phyloP scores from a whole-genome alignment of 192 early-diverging fungal species.

The Geranomyces variabilis region DNA sequence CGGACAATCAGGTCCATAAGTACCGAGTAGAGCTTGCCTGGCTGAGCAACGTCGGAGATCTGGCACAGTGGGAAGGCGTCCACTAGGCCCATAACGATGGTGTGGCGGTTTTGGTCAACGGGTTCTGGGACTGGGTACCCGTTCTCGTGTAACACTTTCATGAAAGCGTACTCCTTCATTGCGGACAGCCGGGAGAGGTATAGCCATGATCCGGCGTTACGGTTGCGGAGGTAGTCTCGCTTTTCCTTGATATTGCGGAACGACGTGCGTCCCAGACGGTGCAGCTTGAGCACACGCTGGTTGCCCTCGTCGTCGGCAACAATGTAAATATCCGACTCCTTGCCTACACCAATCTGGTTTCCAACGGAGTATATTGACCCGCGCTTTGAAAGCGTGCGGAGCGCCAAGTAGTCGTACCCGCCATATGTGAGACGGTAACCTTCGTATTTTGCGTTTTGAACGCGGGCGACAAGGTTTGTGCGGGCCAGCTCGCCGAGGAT shows the following conservation, averaged over 20 bases:
- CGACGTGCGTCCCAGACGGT: conserved; percentile 90
- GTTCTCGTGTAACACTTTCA: conserved; percentile 94
- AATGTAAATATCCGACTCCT: conserved; percentile 98
- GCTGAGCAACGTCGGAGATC: conserved; percentile 80
- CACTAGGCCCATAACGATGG: conserved; percentile 94
- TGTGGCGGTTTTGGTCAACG: conserved; percentile 91
- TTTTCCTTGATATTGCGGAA: conserved; percentile 98
- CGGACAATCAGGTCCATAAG: conserved; percentile 97
- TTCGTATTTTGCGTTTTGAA: conserved; percentile 84
- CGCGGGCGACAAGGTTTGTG: conserved; percentile 86
- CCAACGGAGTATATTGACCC: conserved; percentile 91
- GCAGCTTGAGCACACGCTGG: conserved; percentile 94
- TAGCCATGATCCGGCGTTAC: conserved; percentile 97
- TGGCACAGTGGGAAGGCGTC: conserved; percentile 95
- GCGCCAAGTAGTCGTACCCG: conserved; percentile 98
- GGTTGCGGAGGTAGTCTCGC: conserved; percentile 93
- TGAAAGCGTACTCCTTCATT: conserved; percentile 98
- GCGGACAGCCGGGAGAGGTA: conserved; percentile 98
- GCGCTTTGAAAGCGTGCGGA: conserved; percentile 88
- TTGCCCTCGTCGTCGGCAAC: conserved; percentile 90
- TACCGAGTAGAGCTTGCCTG: conserved; percentile 89
- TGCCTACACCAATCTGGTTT: conserved; percentile 99
- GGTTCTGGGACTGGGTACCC: conserved; percentile 96
- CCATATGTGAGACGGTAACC: conserved; percentile 98
- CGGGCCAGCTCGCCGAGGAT: conserved; percentile 84